phyloP scores from a whole-genome alignment of 2,329 filamentous ascomycete genomes.

The Claviceps lovelessii region DNA sequence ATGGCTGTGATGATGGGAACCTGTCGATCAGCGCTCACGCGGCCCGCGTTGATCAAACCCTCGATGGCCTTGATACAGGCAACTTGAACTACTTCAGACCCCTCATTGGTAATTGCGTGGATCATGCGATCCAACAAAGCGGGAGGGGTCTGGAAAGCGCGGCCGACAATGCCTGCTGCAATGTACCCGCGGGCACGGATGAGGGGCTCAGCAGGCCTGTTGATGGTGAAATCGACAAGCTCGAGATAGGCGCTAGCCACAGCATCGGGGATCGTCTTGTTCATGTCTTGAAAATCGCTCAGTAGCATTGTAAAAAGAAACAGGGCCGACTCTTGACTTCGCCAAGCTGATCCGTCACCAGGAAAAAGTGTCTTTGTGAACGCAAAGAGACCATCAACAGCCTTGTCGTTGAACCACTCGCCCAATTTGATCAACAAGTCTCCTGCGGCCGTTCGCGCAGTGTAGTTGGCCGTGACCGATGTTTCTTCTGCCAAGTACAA shows the following conservation, averaged over 20 bases:
- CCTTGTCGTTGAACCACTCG: slow-evolving; percentile 68
- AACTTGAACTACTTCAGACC: slow-evolving; percentile 80
- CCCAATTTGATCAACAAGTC: slow-evolving; percentile 86
- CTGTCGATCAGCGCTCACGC: slow-evolving; percentile 43
- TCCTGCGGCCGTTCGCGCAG: slow-evolving; percentile 79
- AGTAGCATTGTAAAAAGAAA: slow-evolving; percentile 76
- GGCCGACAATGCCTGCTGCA: slow-evolving; percentile 65
- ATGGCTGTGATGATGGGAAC: slow-evolving; percentile 45
- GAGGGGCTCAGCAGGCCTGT: slow-evolving; percentile 54
- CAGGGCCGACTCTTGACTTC: slow-evolving; percentile 62
- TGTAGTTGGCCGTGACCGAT: slow-evolving; percentile 90
- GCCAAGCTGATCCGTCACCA: slow-evolving; percentile 35
- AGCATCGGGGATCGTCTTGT: slow-evolving; percentile 53
- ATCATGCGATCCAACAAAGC: slow-evolving; percentile 59
- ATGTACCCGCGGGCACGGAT: slow-evolving; percentile 78
- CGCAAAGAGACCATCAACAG: slow-evolving; percentile 63
- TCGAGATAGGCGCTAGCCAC: slow-evolving; percentile 63
- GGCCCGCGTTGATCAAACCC: slow-evolving; percentile 40
- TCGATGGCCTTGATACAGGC: slow-evolving; percentile 81
- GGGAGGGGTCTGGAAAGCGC: slow-evolving; percentile 49
- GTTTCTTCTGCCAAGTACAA: slow-evolving; percentile 92
- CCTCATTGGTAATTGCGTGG: slow-evolving; percentile 58
- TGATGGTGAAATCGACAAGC: slow-evolving; percentile 65
- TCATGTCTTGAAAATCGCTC: slow-evolving; percentile 67
- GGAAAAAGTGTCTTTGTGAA: slow-evolving; percentile 65